Evolutionary conservation across 495 filamentous ascomycete genomes (phyloP).

Genomic region (Lindgomyces ingoldianus): DNA sequence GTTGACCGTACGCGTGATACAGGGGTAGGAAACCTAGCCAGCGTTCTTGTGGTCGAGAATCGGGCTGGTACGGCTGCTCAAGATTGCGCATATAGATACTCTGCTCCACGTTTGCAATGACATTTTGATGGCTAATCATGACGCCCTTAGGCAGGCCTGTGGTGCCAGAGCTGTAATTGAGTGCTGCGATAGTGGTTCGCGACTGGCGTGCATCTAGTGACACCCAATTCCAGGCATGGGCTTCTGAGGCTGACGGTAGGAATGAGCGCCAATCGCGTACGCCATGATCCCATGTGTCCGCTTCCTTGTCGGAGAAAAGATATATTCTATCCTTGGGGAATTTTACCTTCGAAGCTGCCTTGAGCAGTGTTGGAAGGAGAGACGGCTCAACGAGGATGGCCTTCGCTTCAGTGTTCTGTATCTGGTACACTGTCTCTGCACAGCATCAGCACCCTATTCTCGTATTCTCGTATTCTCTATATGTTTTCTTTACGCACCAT

Average conservation of each 20-base stretch:
- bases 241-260: slow-evolving; percentile 49
- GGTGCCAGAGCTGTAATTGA: slow-evolving; percentile 54
- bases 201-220: slow-evolving; percentile 44
- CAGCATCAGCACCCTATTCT: no score
- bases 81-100: slow-evolving; percentile 45
- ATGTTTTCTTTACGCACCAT: slow-evolving; percentile 27
- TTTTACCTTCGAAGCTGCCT: slow-evolving; percentile 49
- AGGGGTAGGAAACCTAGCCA: slow-evolving; percentile 50
- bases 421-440: slow-evolving; percentile 40
- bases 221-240: slow-evolving; percentile 52
- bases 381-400: slow-evolving; percentile 46
- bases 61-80: slow-evolving; percentile 31
- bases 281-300: slow-evolving; percentile 36
- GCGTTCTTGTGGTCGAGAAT: slow-evolving; percentile 37
- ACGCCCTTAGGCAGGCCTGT: slow-evolving; percentile 50
- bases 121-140: slow-evolving; percentile 47
- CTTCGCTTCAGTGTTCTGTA: slow-evolving; percentile 47
- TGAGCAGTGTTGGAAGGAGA: slow-evolving; percentile 43
- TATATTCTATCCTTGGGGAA: slow-evolving; percentile 51
- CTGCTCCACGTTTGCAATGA: slow-evolving; percentile 47
- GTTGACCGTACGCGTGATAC: slow-evolving; percentile 53
- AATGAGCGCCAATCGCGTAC: slow-evolving; percentile 55
- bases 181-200: slow-evolving; percentile 45
- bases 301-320: slow-evolving; percentile 53
- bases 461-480: background rate